Conservation (phyloP, 345 rosid species). For the Citrus reticulata region DNA sequence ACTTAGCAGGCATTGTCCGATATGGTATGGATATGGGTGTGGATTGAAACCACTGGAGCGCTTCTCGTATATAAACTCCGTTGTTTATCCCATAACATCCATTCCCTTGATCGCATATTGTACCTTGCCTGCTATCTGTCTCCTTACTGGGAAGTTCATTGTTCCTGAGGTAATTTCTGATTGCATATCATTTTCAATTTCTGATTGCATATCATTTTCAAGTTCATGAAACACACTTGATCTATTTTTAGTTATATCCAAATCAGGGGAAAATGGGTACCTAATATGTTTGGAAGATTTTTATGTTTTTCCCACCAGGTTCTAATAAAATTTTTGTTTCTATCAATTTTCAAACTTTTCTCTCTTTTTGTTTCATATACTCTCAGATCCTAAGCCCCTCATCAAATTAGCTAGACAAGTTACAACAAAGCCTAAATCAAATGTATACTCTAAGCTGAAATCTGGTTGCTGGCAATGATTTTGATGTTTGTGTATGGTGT, state of each 20-base stretch:
- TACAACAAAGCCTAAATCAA: not conserved
- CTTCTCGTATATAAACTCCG: constrained; percentile 57
- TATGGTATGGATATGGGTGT: constrained; percentile 71
- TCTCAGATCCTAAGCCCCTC: not conserved
- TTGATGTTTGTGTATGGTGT: not conserved
- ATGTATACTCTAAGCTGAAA: not conserved
- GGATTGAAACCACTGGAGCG: constrained; percentile 66
- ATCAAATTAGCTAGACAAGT: not conserved
- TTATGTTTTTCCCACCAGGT: not conserved
- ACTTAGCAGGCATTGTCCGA: constrained; percentile 67
- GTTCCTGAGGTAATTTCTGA: constrained; percentile 52
- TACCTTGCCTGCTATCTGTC: constrained; percentile 60
- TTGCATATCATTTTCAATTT: not conserved
- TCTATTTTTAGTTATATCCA: not conserved
- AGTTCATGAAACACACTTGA: not conserved
- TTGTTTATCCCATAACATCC: constrained; percentile 65
- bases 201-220: not conserved
- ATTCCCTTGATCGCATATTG: constrained; percentile 61
- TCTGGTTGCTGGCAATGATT: not conserved
- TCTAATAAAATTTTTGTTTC: not conserved
- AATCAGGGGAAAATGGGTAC: not conserved
- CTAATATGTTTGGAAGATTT: not conserved
- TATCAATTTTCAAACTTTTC: not conserved
- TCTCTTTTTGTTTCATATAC: not conserved
- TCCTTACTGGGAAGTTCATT: constrained; percentile 62